Conservation (phyloP, 2,329 filamentous ascomycete genomes). For the Colletotrichum shisoi region DNA sequence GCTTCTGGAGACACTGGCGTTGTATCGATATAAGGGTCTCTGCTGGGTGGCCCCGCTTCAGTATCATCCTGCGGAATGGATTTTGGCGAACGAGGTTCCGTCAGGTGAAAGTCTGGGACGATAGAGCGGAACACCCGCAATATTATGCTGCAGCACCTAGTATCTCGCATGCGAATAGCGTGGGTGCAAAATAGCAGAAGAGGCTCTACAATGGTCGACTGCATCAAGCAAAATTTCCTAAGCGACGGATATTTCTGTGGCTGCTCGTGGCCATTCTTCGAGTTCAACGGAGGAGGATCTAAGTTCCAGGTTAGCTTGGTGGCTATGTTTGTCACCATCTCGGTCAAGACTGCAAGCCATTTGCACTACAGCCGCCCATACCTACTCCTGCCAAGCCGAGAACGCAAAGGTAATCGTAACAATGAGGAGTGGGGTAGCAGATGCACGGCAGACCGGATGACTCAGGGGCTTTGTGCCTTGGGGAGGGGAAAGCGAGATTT, state of each 20-base stretch:
- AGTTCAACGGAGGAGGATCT: slow-evolving; percentile 48
- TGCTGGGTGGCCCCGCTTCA: slow-evolving; percentile 31
- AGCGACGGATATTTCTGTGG: slow-evolving; percentile 65
- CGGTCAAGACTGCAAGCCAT: neutral
- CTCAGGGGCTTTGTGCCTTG: neutral
- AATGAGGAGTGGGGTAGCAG: neutral
- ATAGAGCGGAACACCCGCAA: slow-evolving; percentile 86
- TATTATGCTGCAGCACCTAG: slow-evolving; percentile 84
- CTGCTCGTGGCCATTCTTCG: slow-evolving; percentile 44
- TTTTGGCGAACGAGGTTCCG: slow-evolving; percentile 45
- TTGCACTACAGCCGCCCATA: neutral
- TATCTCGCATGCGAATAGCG: slow-evolving; percentile 87
- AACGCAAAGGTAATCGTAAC: neutral
- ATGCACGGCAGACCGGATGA: neutral
- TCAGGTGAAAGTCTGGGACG: slow-evolving; percentile 73
- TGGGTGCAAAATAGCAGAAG: slow-evolving; percentile 92
- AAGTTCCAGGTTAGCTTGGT: slow-evolving; percentile 12
- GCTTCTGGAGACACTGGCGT: slow-evolving; percentile 62
- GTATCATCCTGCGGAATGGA: slow-evolving; percentile 44
- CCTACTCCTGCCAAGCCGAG: neutral
- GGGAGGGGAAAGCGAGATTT: neutral
- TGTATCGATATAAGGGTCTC: slow-evolving; percentile 46
- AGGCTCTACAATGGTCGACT: slow-evolving; percentile 81
- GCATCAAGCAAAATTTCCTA: slow-evolving; percentile 81
- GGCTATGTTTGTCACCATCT: neutral